A percentile compares a stretch with the other conserved stretches of the same genome.
phyloP scores from a whole-genome alignment of 1,139 yeast species.

The Pichia sp. region DNA sequence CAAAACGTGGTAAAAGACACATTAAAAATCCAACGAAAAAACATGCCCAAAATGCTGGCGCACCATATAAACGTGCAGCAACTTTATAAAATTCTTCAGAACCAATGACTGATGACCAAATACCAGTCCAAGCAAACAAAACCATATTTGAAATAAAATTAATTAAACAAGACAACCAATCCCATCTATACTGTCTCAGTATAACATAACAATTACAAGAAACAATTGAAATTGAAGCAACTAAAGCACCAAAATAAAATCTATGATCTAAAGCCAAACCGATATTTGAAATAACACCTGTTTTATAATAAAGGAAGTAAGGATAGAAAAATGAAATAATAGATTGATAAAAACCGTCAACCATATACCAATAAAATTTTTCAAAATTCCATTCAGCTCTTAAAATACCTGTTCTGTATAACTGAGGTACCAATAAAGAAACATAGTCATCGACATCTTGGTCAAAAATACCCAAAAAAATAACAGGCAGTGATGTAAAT shows the following conservation, averaged over 20 bases:
- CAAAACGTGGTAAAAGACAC: conserved; percentile 73
- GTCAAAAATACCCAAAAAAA: conserved; percentile 83
- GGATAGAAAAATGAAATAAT: conserved; percentile 84
- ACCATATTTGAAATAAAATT: conserved; percentile 59
- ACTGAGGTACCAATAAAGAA: conserved; percentile 82
- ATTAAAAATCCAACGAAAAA: conserved; percentile 62
- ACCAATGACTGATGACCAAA: conserved; percentile 62
- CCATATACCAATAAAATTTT: conserved; percentile 80
- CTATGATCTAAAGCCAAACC: conserved; percentile 78
- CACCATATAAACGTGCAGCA: conserved; percentile 68
- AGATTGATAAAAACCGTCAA: conserved; percentile 87
- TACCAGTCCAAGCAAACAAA: conserved; percentile 83
- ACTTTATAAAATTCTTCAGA: conserved; percentile 72
- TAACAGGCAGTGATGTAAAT: conserved; percentile 89
- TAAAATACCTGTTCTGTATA: conserved; percentile 78
- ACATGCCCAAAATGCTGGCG: conserved; percentile 77
- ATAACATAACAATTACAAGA: conserved; percentile 77
- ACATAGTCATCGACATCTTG: conserved; percentile 86
- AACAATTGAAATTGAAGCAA: conserved; percentile 71
- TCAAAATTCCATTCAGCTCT: conserved; percentile 73
- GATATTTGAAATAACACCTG: conserved; percentile 49
- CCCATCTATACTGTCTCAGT: conserved; percentile 89
- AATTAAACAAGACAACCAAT: conserved; percentile 70
- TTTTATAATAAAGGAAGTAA: conserved; percentile 54
- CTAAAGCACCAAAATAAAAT: conserved; percentile 77